Evolutionary conservation across 2,329 filamentous ascomycete genomes (phyloP), one percentile per base, ranked within the genome.

Genomic region (Zymoseptoria passerinii): DNA sequence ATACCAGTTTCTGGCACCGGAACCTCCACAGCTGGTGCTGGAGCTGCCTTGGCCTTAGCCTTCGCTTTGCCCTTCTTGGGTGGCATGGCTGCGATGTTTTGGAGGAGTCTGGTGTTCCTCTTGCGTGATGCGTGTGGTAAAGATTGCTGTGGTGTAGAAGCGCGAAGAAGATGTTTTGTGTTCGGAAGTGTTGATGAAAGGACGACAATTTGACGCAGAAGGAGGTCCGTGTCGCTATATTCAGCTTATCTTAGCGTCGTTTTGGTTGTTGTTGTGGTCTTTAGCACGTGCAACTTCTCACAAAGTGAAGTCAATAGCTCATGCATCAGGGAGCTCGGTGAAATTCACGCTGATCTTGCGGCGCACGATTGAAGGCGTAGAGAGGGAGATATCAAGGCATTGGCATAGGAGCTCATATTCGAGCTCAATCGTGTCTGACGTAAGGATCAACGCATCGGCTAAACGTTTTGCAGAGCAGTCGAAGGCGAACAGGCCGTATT

Each of bases 51-150:
- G 4, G 56, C 53, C 20, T 56, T 57, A 8, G 56, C 50, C 6
- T 48, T 52, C 28, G 58, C 48, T 48, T 51, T 50, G 55, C 63
- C 63, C 57, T 63, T 63, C 58, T 64, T 67, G 4, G 65, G 65
- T 16, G 64, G 59, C 65, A 67, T 67, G 28, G 19, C 57, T 51
- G 9, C 44, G 19, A 10, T 44, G 18, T 23, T 29, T 27, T 7
- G 40, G 23, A 52, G 5, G 50, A 18, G 27, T 13, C 35, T 44
- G 35, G 7, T 44, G 16, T 13, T 16, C 16, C 7, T 13, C 35
- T 44, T 44, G n/a, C 10, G 7, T 16, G 35, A 44, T 44, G 35
- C 35, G 35, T 7, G n/a, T 16, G 6, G 35, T 16, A 44, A 16
- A 16, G 13, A n/a, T 5, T 16, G 35, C 35, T 44, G 4, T 44